phyloP scores from a whole-genome alignment of 106 monocot genomes.

The Apostasia shenzhenica region DNA sequence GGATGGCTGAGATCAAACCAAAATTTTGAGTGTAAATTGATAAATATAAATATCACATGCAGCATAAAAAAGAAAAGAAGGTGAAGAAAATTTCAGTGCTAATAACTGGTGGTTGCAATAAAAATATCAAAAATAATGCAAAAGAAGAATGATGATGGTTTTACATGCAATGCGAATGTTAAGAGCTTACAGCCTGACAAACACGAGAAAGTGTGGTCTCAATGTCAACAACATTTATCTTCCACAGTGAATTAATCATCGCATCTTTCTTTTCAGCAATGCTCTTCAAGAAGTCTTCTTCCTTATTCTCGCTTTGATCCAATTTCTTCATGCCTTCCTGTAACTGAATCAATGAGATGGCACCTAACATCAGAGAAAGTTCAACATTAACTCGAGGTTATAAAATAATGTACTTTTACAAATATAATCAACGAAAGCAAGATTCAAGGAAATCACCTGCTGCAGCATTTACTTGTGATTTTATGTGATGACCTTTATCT shows the following conservation, averaged over 20 bases:
- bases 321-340: slow-evolving; percentile 78
- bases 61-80: no score
- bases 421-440: background rate
- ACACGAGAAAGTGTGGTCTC: slow-evolving; percentile 84
- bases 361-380: slow-evolving; percentile 33
- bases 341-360: slow-evolving; percentile 71
- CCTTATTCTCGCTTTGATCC: slow-evolving; percentile 45
- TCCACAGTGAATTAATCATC: slow-evolving; percentile 92
- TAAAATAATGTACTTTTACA: background rate
- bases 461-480: slow-evolving; percentile 95
- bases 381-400: background rate
- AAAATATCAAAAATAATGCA: no score
- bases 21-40: background rate
- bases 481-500: slow-evolving; percentile 81
- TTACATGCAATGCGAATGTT: no score
- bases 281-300: slow-evolving; percentile 50
- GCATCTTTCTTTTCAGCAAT: slow-evolving; percentile 79
- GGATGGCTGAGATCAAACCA: no score
- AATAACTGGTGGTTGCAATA: no score
- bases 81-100: no score
- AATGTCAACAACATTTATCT: slow-evolving; percentile 93
- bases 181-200: slow-evolving; percentile 67
- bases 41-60: background rate
- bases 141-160: no score
- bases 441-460: slow-evolving; percentile 39